Evolutionary conservation across 768 basidiomycete species (phyloP).

Genomic region (Boletus speciosus): DNA sequence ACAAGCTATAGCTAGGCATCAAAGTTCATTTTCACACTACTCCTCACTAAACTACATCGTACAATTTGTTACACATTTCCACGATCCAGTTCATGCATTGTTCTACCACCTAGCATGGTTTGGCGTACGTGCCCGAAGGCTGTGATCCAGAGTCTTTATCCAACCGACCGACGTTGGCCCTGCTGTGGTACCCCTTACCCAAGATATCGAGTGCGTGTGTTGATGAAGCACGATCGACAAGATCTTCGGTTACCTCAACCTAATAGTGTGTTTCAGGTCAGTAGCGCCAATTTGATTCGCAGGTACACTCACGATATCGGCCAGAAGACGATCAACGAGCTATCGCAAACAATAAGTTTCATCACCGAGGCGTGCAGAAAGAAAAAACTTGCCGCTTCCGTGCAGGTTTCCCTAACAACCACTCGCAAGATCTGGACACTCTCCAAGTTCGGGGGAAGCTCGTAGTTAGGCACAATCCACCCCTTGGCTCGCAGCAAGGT

Average conservation of each 20-base stretch:
- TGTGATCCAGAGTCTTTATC: conserved; percentile 45
- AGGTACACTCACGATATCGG: conserved; percentile 57
- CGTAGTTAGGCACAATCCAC: conserved; percentile 63
- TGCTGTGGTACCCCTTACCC: conserved; percentile 28
- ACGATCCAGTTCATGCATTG: background rate
- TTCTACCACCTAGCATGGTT: conserved; percentile 48
- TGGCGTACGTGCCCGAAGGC: conserved; percentile 63
- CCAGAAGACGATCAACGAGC: conserved; percentile 62
- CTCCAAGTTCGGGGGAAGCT: conserved; percentile 51
- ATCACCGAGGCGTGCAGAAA: conserved; percentile 21
- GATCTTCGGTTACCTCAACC: conserved; percentile 62
- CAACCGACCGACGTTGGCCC: conserved; percentile 41
- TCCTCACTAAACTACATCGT: background rate
- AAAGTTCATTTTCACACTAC: background rate
- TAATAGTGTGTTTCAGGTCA: conserved; percentile 22
- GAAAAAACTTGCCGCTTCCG: conserved; percentile 41
- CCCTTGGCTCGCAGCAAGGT: conserved; percentile 44
- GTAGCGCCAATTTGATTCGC: background rate
- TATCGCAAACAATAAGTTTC: conserved; percentile 30
- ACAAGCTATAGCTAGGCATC: background rate
- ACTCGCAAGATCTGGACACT: conserved; percentile 58
- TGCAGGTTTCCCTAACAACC: conserved; percentile 54
- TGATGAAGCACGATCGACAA: conserved; percentile 46
- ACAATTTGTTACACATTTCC: conserved; percentile 1
- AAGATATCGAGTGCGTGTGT: conserved; percentile 50